Base-by-base conservation (phyloP, 805 yeast genomes). In the Metschnikowia continentalis region DNA sequence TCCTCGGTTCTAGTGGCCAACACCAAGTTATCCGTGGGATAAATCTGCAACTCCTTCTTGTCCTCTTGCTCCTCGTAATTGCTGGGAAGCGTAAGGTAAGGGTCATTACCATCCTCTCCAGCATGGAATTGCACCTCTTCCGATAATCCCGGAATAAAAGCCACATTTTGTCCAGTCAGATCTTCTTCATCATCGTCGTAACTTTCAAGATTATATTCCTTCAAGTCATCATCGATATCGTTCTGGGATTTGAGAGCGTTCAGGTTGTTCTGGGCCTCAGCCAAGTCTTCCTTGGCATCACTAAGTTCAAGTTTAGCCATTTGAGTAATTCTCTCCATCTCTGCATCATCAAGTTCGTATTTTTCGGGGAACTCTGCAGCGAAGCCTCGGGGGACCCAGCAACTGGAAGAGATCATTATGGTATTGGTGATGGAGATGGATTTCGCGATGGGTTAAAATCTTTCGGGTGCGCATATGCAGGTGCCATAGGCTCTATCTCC, bases 381-480 rank as follows among this genome's bases (percentile, higher is more conserved):
- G 68, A 78, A 87, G 5, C 99, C 99, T 62, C 96, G 82, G 46
- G 98, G 97, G 22, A 92, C 96, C 98, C 99, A 94, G 47, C 84
- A 75, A 45, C 94, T 84, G 26, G 97, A 86, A 37, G 99, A 90
- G 56, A 92, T 86, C 96, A 91, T 90, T 42, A 19, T 15, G 41
- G 39, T 20, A 4, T 44, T 39, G 22, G 35, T 30, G 32, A 13
- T 40, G 43, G 46, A 43, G 40, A 42, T 49, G 53, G 33, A 38
- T 43, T 39, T 50, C 50, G 50, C 50, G 47, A 44, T 39, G 45
- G 37, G 15, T 32, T 44, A 42, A 48, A 35, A 32, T 43, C 44
- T 48, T 35, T 45, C n/a, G 36, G 39, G 19, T 22, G 41, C 35
- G 41, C 14, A 19, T 22, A 13, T 44, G 47, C 47, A 44, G 40